Percentiles rank a stretch among this genome's conserved stretches.
Conservation (phyloP, 1,284 basidiomycete genomes). For the Sanghuangporus sanghuang region DNA sequence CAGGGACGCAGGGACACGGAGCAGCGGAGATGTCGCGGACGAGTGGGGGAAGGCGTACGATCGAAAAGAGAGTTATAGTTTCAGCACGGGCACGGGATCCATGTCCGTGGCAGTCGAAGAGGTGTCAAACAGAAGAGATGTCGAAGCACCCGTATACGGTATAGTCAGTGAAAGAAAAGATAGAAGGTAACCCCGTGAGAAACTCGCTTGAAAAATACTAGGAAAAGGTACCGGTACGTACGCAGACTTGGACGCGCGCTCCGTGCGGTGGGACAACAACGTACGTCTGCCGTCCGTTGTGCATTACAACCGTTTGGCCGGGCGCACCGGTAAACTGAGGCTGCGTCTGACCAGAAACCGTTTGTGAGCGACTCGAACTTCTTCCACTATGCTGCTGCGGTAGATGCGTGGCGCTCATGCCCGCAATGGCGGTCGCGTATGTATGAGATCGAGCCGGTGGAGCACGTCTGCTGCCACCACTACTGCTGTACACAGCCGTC, state of each 20-base stretch:
- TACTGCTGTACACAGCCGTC: neutral
- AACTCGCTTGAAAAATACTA: neutral
- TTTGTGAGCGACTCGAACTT: neutral
- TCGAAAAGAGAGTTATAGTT: neutral
- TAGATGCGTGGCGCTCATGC: neutral
- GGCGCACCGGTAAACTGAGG: conserved; percentile 2
- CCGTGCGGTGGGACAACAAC: conserved; percentile 13
- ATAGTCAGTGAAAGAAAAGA: neutral
- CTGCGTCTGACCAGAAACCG: neutral
- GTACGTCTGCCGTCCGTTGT: conserved; percentile 11
- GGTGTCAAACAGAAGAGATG: neutral
- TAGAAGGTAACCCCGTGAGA: neutral
- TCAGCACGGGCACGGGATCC: neutral
- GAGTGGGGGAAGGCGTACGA: neutral
- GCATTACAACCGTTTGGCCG: conserved; percentile 12
- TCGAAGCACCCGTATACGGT: neutral
- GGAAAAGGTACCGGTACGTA: neutral
- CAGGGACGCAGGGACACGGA: neutral
- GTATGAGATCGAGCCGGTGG: conserved; percentile 11
- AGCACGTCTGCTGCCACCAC: neutral
- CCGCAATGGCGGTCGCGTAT: neutral
- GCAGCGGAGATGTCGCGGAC: neutral
- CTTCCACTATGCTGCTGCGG: neutral
- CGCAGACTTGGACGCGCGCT: conserved; percentile 12
- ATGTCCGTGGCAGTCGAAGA: neutral